Base-by-base conservation (phyloP, 805 yeast species). In the Ogataea thermomethanolica region DNA sequence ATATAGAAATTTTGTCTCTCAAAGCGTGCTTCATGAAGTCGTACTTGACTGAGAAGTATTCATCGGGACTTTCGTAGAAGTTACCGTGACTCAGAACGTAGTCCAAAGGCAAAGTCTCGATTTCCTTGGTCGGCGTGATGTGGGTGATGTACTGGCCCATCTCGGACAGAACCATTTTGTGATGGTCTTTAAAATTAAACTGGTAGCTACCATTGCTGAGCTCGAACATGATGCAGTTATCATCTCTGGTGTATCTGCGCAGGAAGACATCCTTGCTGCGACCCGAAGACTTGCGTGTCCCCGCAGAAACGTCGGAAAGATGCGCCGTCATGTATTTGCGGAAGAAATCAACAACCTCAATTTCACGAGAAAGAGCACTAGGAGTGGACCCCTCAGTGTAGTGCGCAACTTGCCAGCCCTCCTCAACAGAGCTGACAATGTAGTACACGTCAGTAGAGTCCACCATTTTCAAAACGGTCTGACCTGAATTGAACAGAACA, bases 171-270 rank as follows among this genome's bases (percentile, higher is more conserved):
- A 95, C 81, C 40, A 90, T 66, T 65, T 93, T 93, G 64, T 84
- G 90, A 58, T 93, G 99, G 65, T 93, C 98, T 61, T 84, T 84
- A 66, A 93, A 93, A 65, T 93, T 93, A 68, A 90, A 90, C 63
- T 93, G 99, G 63, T 85, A 79, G 29, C 88, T 81, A 14, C 96
- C 96, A 58, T 89, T 87, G 57, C 95, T 86, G 68, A 93, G 67
- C 61, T 88, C 91, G 67, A 93, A 93, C 95, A 90, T 84, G 41
- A 90, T 87, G 59, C 77, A 87, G 47, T 79, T 81, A 33, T 79
- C 75, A 39, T 81, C 79, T 61, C 98, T 79, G 17, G 87, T 78
- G 58, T 85, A 88, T 53, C 95, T 75, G 67, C 93, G 79, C 49
- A 91, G 71, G 60, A 84, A 89, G 9, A 86, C 82, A 45, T 78